Evolutionary conservation across 371 early-diverging fungal genomes (phyloP).

Genomic region (Mortierella sp.): DNA sequence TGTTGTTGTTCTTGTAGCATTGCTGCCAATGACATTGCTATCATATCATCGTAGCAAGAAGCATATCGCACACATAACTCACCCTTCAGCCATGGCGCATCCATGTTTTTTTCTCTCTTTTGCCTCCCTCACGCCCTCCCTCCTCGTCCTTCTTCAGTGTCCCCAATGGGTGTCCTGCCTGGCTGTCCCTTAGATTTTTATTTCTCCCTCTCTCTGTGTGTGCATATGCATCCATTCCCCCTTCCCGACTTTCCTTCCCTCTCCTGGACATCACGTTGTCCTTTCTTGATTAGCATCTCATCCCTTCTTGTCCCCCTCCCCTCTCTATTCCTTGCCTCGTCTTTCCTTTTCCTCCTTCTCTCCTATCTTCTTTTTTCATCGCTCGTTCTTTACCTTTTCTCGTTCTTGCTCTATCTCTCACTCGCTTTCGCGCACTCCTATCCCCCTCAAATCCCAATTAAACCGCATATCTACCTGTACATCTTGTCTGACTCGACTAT

Average conservation of each 20-base stretch:
- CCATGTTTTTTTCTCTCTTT: background rate
- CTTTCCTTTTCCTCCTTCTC: background rate
- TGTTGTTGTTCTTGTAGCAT: background rate
- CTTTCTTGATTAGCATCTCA: background rate
- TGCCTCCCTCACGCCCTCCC: background rate
- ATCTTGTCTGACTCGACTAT: background rate
- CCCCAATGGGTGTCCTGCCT: background rate
- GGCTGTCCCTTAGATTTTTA: constrained; percentile 6
- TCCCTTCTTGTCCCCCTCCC: background rate
- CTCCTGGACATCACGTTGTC: constrained; percentile 3
- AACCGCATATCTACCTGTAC: background rate
- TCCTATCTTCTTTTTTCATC: background rate
- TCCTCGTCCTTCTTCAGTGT: background rate
- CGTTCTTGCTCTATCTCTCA: background rate
- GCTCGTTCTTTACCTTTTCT: background rate
- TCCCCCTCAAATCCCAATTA: constrained; percentile 1
- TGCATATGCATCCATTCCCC: background rate
- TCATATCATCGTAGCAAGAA: background rate
- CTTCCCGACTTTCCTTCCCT: background rate
- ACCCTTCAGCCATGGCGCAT: background rate
- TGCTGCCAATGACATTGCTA: background rate
- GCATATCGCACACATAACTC: background rate
- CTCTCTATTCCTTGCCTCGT: constrained; percentile 1
- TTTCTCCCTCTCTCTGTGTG: background rate
- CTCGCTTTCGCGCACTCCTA: background rate